Evolutionary conservation across 805 yeast species (phyloP), one percentile per base, ranked within the genome.

Genomic region (Metschnikowia picachoensis): DNA sequence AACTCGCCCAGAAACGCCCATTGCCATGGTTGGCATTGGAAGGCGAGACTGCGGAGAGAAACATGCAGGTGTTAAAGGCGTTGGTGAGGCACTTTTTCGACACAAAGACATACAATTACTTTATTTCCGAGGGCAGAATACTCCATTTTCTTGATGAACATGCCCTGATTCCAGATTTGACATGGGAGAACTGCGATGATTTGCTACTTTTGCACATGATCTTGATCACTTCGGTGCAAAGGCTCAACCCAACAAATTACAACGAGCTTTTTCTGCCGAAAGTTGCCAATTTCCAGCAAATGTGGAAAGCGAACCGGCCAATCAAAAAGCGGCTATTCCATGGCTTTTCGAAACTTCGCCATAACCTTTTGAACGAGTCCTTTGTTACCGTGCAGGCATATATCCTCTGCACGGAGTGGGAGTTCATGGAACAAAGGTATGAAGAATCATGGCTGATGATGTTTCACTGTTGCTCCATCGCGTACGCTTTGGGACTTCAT

Each of bases 361-460:
- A 68, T 44, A 77, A 78, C 44, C 62, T 78, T 28, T 60, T 71
- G 17, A 65, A 68, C 49, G 82, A 78, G 53, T 72, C 80, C 1
- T 65, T 72, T 8, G 60, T 69, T n/a, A 74, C 79, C 4, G 66
- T 77, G 20, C 73, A 75, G 51, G 70, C 79, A 2, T 76, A 76
- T 49, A 72, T 76, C 8, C 61, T 78, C 40, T 78, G 77, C 50
- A 72, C 79, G 20, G 82, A 76, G 53, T 77, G 74, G 66, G 66
- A 73, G 42, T 76, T 76, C 49, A 68, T 67, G 41, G 72, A 74
- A 51, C 77, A 73, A 46, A 68, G 70, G 39, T 75, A 74, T 51
- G 82, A 78, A 53, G 74, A 74, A 48, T 65, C 77, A 44, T 78
- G 82, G 82, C 68, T 72, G 17, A 66, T 72, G 63, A 60, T 77